Evolutionary conservation across 768 basidiomycete species (phyloP), one percentile per base, ranked within the genome.

Genomic region (Kwoniella europaea): DNA sequence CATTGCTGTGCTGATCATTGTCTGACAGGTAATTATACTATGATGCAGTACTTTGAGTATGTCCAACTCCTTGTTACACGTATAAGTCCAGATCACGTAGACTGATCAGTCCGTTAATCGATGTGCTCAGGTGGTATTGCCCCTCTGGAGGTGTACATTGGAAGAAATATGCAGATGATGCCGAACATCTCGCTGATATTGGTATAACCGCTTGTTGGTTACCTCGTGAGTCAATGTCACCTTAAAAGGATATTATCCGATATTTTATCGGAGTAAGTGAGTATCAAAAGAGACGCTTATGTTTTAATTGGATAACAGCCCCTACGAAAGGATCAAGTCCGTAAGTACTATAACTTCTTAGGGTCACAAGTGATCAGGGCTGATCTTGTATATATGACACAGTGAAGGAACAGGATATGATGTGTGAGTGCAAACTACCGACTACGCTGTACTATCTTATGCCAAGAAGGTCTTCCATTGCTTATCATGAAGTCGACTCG

Each of bases 131-230:
- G 59, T 76, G 72, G 75, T 76, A 76, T 41, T 72, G 70, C 24
- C 72, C 71, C n/a, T 77, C 76, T 20, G 74, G 71, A 4, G 83
- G 82, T 18, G 82, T 76, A 16, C 83, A 85, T 72, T 86, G 84
- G 83, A 82, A 82, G 57, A 75, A 80, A 63, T 80, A 82, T 46
- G 74, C 79, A 63, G 63, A 66, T 0, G 76, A 81, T 50, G 67
- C 76, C 4, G 71, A 79, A 6, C 60, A 76, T 18, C 75, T 85
- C 50, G 81, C 82, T 5, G 74, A 72, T 15, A 80, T 82, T 69
- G 85, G 85, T 50, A 84, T 86, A 67, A 85, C 85, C 10, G 84
- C 83, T 10, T 78, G 82, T 56, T 86, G 85, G 85, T 67, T 85
- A 15, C 82, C 84, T 54, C 84, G 80, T 82, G 24, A 63, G 79